Conservation (phyloP, 2,329 filamentous ascomycete genomes). For the Neofusicoccum laricinum region DNA sequence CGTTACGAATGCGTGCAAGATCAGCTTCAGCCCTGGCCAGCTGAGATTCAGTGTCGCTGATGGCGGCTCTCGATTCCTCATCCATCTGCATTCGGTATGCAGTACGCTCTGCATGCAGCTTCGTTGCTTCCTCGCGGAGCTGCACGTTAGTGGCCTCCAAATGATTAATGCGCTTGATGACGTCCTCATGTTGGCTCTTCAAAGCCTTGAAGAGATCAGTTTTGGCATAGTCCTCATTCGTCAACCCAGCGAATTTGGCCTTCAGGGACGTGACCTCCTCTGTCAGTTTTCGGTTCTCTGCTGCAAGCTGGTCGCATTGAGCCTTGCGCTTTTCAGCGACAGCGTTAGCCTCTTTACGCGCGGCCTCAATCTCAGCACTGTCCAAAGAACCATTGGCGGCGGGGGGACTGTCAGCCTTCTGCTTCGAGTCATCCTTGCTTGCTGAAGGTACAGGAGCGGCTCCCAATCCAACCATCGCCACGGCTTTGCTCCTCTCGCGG, state of each 20-base stretch:
- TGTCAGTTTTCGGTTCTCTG: constrained; percentile 71
- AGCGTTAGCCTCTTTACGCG: constrained; percentile 74
- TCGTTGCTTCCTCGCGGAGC: constrained; percentile 79
- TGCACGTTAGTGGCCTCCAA: constrained; percentile 85
- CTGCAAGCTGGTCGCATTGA: constrained; percentile 75
- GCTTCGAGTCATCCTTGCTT: constrained; percentile 37
- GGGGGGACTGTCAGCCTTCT: constrained; percentile 21
- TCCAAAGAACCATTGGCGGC: constrained; percentile 40
- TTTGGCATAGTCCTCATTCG: constrained; percentile 90
- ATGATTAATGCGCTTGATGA: constrained; percentile 88
- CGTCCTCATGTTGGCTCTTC: constrained; percentile 85
- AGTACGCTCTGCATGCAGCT: constrained; percentile 79
- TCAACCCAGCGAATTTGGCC: constrained; percentile 65
- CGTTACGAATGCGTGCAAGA: constrained; percentile 77
- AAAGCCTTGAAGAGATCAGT: constrained; percentile 93
- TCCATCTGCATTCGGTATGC: constrained; percentile 78
- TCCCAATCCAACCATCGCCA: constrained; percentile 88
- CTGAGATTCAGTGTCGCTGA: constrained; percentile 77
- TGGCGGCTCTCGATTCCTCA: constrained; percentile 69
- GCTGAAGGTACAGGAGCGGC: constrained; percentile 56
- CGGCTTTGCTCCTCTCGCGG: constrained; percentile 80
- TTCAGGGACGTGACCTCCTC: constrained; percentile 77
- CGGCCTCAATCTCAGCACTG: constrained; percentile 65
- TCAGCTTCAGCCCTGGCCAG: constrained; percentile 79
- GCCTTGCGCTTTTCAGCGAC: constrained; percentile 80